Base-by-base conservation (phyloP, 148 eudicot species). In the Rhododendron henanense region DNA sequence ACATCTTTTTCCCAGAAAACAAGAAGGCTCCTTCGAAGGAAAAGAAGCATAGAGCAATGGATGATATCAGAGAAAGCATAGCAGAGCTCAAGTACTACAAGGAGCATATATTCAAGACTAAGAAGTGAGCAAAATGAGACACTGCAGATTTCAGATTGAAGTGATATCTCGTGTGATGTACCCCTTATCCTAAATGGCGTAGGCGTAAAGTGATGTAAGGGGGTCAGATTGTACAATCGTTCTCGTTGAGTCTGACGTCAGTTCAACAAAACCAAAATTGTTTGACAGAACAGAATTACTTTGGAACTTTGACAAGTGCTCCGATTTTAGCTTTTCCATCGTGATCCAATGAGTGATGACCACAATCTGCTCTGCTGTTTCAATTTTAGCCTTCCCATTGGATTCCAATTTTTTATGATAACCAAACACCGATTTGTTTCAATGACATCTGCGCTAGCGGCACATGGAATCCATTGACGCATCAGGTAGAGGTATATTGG, bases 11-110 rank as follows among this genome's bases (percentile, higher is more conserved):
- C 33, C 0, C 57, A 92, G 94, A 92, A 21, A 89, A 89, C 86
- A 92, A 63, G 84, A 93, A 92, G 91, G 98, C 97, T 51, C 99
- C 99, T 14, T n/a, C 81, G 48, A 97, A 95, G 94, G 90, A 88
- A 81, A 89, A 94, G 82, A 94, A 90, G 31, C 98, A 95, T 89
- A 93, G 99, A 81, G 98, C 99, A 25, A 81, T 94, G 96, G 95
- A 95, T 85, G 99, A 97, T 86, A 95, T 97, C 84, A 94, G 89
- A 88, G 98, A 94, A 90, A 97, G 99, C 90, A 97, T 97, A 85
- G 90, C 84, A 41, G 98, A 97, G 89, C 98, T 97, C 75, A 93
- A 93, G 73, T 97, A 85, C 93, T 97, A 83, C 91, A 94, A 92
- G 86, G 96, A 91, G 76, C 87, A 84, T 87, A 93, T 96, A 35